Evolutionary conservation across 163 green algal species (phyloP), one percentile per base, ranked within the genome.

Genomic region (Trebouxiophyceae sp.): DNA sequence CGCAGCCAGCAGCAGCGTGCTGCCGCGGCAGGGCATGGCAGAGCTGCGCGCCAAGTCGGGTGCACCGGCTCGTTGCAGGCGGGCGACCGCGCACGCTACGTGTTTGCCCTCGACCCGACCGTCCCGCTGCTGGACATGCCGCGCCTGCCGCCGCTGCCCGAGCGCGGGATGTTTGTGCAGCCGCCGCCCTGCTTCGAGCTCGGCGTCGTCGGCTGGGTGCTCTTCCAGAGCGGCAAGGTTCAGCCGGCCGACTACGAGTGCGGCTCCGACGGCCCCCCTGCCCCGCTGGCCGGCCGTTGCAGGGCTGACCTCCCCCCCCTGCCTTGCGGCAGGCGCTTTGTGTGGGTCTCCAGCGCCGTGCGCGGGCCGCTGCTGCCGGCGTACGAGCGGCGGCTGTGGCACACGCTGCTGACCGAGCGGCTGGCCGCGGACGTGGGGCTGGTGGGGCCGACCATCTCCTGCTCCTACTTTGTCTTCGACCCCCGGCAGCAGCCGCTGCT

Each of bases 261-360:
- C 39, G 39, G 8, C 39, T 50, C 39, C 39, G 8, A n/a, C 39
- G 8, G 12, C 39, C 39, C 39, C 39, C 39, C 39, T 16, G 8
- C 39, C 39, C 39, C 39, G n/a, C n/a, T n/a, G n/a, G n/a, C n/a
- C n/a, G n/a, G n/a, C n/a, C n/a, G n/a, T n/a, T n/a, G n/a, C n/a
- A n/a, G n/a, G n/a, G n/a, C n/a, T n/a, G n/a, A n/a, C n/a, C n/a
- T n/a, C n/a, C n/a, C n/a, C n/a, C n/a, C n/a, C n/a, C n/a, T n/a
- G n/a, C n/a, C n/a, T n/a, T n/a, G n/a, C n/a, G n/a, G n/a, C 39
- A 50, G 39, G 39, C 39, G 67, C 33, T 77, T 79, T 50, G 65
- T 82, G 33, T 82, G 74, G 45, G 39, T 82, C 24, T 74, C 78
- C 65, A 77, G 63, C 33, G 68, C 57, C 3, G 71, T 75, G 12